Evolutionary conservation across 441 rosid species (phyloP).

Genomic region (Gossypium schwendimanii): DNA sequence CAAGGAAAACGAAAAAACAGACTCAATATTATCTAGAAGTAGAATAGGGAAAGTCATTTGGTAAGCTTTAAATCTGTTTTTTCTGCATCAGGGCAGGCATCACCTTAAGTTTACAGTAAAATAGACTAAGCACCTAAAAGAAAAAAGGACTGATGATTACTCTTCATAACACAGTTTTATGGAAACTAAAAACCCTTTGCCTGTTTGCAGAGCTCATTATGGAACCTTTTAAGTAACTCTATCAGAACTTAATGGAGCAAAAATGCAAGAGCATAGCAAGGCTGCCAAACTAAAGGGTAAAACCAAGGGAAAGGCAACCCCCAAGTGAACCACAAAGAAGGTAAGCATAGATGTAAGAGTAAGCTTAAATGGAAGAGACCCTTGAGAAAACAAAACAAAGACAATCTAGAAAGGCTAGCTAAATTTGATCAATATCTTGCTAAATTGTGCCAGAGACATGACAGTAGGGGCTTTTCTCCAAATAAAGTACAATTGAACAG

Average conservation of each 20-base stretch:
- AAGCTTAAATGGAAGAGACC: background rate
- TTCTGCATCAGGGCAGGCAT: background rate
- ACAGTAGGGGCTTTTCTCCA: background rate
- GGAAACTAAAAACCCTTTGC: background rate
- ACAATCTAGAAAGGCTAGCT: background rate
- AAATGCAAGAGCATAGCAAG: background rate
- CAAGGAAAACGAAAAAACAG: background rate
- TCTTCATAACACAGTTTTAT: background rate
- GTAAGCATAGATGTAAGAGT: background rate
- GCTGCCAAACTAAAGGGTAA: background rate
- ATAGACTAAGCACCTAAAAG: background rate
- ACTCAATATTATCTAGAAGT: constrained; percentile 4
- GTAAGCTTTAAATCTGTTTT: background rate
- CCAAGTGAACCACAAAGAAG: background rate
- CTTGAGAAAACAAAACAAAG: background rate
- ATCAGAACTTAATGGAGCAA: background rate
- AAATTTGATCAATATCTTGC: background rate
- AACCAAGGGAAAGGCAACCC: background rate
- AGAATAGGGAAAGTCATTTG: background rate
- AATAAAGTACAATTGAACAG: background rate
- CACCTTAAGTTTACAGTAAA: background rate
- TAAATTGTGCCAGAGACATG: background rate
- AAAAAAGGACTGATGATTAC: background rate
- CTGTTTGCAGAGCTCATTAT: background rate
- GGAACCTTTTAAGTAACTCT: background rate